These are phyloP conservation scores for Talinum fruticosum DNA, from an alignment of 148 eudicot genomes.

Conservation along the genomic window DNA sequence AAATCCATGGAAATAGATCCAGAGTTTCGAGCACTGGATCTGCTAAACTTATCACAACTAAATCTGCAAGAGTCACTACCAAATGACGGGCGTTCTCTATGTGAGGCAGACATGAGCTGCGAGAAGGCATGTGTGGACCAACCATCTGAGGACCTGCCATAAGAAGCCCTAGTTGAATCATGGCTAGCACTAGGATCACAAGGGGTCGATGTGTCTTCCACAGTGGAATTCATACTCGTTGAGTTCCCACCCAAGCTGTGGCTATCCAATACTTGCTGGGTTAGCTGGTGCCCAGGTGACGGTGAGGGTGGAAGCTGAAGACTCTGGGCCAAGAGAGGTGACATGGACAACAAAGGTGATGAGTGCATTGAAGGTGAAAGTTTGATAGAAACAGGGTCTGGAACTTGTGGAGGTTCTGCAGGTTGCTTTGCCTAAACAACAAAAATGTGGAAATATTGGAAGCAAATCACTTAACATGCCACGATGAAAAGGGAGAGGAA, in stretches of 20 bases:
- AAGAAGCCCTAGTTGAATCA: slow-evolving; percentile 62
- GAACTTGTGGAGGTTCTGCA: slow-evolving; percentile 44
- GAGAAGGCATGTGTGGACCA: slow-evolving; percentile 75
- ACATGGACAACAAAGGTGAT: slow-evolving; percentile 49
- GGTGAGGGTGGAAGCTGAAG: slow-evolving; percentile 52
- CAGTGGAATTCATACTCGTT: slow-evolving; percentile 46
- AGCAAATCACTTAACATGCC: neutral
- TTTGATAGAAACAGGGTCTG: slow-evolving; percentile 48
- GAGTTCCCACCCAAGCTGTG: slow-evolving; percentile 65
- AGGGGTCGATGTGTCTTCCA: slow-evolving; percentile 46
- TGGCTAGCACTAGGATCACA: slow-evolving; percentile 50
- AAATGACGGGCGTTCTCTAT: slow-evolving; percentile 73
- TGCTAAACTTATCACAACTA: slow-evolving; percentile 43
- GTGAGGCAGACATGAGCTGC: slow-evolving; percentile 63
- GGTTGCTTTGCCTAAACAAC: slow-evolving; percentile 50
- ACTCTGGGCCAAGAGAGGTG: slow-evolving; percentile 61
- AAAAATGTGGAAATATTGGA: neutral
- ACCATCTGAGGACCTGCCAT: slow-evolving; percentile 75
- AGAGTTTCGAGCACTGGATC: slow-evolving; percentile 41
- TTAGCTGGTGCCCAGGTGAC: slow-evolving; percentile 51
- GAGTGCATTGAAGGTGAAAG: slow-evolving; percentile 59
- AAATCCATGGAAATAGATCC: slow-evolving; percentile 47
- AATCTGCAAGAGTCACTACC: slow-evolving; percentile 66
- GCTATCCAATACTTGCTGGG: slow-evolving; percentile 59
- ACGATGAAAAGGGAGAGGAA: neutral